These are phyloP conservation scores for Melampsora americana DNA, from an alignment of 1,284 basidiomycete genomes.

Conservation along the genomic window DNA sequence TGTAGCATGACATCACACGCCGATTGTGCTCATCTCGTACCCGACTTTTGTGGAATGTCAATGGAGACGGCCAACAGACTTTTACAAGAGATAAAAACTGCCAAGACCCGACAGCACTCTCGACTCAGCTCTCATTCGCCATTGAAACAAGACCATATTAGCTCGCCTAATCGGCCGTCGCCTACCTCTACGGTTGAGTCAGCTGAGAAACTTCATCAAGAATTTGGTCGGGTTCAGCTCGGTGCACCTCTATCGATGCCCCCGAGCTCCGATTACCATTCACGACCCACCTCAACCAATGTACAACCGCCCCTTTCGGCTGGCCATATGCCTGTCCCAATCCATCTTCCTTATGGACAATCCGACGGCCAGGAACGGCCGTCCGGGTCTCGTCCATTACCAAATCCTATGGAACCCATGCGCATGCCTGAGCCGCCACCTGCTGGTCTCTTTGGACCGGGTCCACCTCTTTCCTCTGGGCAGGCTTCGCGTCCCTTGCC, in stretches of 20 bases:
- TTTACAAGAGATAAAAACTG: conserved; percentile 77
- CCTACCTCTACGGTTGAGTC: conserved; percentile 49
- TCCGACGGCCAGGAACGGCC: conserved; percentile 11
- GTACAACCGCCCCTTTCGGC: conserved; percentile 8
- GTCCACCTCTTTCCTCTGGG: neutral
- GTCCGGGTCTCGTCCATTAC: neutral
- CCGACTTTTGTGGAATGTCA: conserved; percentile 99
- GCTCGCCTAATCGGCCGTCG: neutral
- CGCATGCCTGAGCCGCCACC: neutral
- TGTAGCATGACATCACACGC: conserved; percentile 96
- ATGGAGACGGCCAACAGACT: conserved; percentile 98
- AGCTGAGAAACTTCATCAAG: conserved; percentile 44
- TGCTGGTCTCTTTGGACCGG: neutral
- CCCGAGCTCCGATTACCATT: conserved; percentile 10
- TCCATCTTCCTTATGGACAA: conserved; percentile 10
- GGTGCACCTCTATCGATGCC: conserved; percentile 45
- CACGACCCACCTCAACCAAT: conserved; percentile 11
- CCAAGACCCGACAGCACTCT: conserved; percentile 56
- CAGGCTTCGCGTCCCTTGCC: conserved; percentile 25
- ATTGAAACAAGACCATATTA: conserved; percentile 8
- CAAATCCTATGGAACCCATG: too few relatives aligned
- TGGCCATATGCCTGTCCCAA: conserved; percentile 13
- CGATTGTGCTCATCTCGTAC: conserved; percentile 95
- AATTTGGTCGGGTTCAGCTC: conserved; percentile 36
- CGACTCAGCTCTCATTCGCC: conserved; percentile 50